Evolutionary conservation across 331 rosid genomes (phyloP).

Genomic region (Telfairia occidentalis): DNA sequence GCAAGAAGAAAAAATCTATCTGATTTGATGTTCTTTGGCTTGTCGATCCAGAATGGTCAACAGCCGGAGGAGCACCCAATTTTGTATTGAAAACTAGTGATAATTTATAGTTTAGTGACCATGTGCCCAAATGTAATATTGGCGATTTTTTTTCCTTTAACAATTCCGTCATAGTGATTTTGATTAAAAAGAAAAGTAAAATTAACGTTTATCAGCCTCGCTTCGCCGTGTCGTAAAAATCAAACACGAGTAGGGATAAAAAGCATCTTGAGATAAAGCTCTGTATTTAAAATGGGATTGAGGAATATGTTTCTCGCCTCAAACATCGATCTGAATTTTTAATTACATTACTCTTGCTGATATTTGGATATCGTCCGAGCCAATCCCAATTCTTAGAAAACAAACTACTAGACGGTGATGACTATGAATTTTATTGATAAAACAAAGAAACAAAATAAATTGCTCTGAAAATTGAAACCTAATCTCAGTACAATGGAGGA

Average conservation of each 20-base stretch:
- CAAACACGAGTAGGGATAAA: not conserved
- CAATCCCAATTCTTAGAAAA: not conserved
- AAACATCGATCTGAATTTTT: not conserved
- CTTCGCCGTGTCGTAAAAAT: not conserved
- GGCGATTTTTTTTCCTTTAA: not conserved
- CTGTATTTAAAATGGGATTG: too few relatives aligned
- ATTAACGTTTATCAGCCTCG: not conserved
- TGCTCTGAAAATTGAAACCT: too few relatives aligned
- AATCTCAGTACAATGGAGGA: too few relatives aligned
- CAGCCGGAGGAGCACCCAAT: not conserved
- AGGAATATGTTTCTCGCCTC: too few relatives aligned
- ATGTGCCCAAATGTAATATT: not conserved
- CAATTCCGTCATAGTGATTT: not conserved
- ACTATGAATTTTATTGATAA: too few relatives aligned
- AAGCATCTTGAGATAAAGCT: not conserved
- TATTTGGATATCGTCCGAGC: not conserved
- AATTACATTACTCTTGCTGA: not conserved
- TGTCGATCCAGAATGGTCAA: not conserved
- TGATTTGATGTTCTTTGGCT: constrained; percentile 14
- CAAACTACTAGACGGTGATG: too few relatives aligned
- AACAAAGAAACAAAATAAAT: too few relatives aligned
- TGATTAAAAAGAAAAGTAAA: not conserved
- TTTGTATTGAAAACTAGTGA: not conserved
- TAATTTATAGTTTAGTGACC: not conserved
- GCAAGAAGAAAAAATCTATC: constrained; percentile 28